Percentiles rank a stretch among this genome's conserved stretches.
phyloP scores from a whole-genome alignment of 495 filamentous ascomycete genomes.

The Podospora appendiculata region DNA sequence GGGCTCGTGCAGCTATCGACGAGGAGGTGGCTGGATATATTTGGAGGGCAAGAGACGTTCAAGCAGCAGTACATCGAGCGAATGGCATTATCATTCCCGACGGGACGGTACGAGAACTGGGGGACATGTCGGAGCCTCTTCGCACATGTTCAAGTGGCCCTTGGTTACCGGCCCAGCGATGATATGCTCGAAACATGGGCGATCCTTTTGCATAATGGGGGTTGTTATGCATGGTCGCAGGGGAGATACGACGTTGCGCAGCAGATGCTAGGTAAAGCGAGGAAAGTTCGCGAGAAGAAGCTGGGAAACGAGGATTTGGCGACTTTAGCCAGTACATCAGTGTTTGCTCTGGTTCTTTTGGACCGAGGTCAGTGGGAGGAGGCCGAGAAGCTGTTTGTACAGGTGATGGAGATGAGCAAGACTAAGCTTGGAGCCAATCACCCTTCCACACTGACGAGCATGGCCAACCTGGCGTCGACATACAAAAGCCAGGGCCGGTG shows the following conservation, averaged over 20 bases:
- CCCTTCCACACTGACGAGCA: too few relatives aligned
- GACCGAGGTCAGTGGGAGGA: too few relatives aligned
- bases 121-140: background rate
- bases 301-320: constrained; percentile 25
- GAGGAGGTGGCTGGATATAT: too few relatives aligned
- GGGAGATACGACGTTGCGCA: constrained; percentile 9
- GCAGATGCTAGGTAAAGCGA: constrained; percentile 5
- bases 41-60: too few relatives aligned
- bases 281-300: constrained; percentile 9
- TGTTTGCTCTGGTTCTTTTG: constrained; percentile 11
- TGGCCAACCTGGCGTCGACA: too few relatives aligned
- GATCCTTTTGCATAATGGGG: constrained; percentile 9
- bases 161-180: constrained; percentile 4
- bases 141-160: constrained; percentile 5
- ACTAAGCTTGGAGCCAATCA: too few relatives aligned
- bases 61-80: too few relatives aligned
- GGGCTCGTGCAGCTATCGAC: too few relatives aligned
- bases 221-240: constrained; percentile 15
- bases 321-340: constrained; percentile 19
- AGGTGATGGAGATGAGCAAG: too few relatives aligned
- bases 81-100: constrained; percentile 31
- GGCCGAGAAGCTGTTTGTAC: too few relatives aligned
- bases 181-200: constrained; percentile 5
- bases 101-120: constrained; percentile 13
- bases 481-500: too few relatives aligned